A percentile compares a stretch with the other conserved stretches of the same genome.
These are phyloP conservation scores for Xerocomus alliaceus DNA, from an alignment of 1,284 basidiomycete genomes.

Conservation along the genomic window DNA sequence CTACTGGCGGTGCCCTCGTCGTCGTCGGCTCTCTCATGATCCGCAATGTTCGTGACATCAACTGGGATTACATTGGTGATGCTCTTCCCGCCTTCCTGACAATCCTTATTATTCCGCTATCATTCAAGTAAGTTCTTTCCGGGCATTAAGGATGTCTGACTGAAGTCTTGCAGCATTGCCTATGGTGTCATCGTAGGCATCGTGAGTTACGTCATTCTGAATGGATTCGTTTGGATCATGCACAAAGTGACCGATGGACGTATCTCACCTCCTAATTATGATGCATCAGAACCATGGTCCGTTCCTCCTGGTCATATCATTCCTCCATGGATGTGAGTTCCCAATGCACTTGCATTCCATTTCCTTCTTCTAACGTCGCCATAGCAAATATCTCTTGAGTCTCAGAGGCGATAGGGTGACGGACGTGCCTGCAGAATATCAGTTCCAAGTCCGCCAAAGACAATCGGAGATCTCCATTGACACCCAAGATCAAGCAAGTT, in stretches of 20 bases:
- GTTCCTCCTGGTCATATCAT: conserved; percentile 72
- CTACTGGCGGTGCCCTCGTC: conserved; percentile 86
- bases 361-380: conserved; percentile 1
- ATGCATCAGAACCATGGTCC: conserved; percentile 68
- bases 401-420: not conserved
- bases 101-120: conserved; percentile 77
- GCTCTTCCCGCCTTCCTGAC: conserved; percentile 85
- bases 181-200: conserved; percentile 89
- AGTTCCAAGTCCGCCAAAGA: conserved; percentile 40
- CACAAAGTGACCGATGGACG: conserved; percentile 63
- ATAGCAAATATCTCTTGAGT: conserved; percentile 32
- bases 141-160: conserved; percentile 4
- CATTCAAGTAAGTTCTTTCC: conserved; percentile 66
- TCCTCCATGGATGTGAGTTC: conserved; percentile 71
- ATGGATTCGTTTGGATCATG: conserved; percentile 71
- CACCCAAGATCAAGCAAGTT: conserved; percentile 33
- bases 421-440: conserved; percentile 32
- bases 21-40: conserved; percentile 93
- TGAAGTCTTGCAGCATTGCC: conserved; percentile 68
- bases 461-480: conserved; percentile 43
- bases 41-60: conserved; percentile 84
- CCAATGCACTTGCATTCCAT: not conserved
- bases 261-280: conserved; percentile 72
- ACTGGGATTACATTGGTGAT: conserved; percentile 90
- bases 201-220: conserved; percentile 73